phyloP scores from a whole-genome alignment of 1,284 basidiomycete genomes.

The Puccinia coronata region DNA sequence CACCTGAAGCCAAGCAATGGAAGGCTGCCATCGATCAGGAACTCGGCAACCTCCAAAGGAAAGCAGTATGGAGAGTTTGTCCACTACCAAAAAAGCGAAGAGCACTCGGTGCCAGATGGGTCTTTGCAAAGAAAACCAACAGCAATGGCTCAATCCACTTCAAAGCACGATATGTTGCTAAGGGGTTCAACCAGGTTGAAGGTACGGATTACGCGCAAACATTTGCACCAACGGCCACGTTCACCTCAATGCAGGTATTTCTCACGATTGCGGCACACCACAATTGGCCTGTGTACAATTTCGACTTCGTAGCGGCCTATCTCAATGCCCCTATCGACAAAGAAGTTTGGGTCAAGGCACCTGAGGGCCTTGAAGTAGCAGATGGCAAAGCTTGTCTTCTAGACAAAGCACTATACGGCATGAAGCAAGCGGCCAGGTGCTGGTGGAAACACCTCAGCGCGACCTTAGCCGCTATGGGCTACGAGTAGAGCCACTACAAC shows the following conservation, averaged over 20 bases:
- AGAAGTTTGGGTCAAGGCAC: no score
- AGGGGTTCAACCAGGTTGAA: background rate
- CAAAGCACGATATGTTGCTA: slow-evolving; percentile 9
- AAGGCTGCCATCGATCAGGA: background rate
- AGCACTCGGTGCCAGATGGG: background rate
- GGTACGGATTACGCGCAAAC: no score
- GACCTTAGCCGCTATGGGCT: background rate
- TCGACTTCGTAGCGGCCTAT: no score
- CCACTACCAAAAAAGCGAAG: background rate
- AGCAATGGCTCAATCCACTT: background rate
- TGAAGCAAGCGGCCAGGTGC: no score
- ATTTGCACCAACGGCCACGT: no score
- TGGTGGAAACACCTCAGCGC: no score
- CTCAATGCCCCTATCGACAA: no score
- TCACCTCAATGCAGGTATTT: background rate
- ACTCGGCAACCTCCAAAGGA: background rate
- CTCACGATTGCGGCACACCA: background rate
- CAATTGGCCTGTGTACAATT: slow-evolving; percentile 13
- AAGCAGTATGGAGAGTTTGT: no score
- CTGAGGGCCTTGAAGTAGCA: background rate
- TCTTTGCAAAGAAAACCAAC: no score
- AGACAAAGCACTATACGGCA: no score
- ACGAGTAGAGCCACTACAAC: slow-evolving; percentile 14
- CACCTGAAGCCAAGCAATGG: background rate
- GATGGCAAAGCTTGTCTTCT: background rate